Evolutionary conservation across 2,329 filamentous ascomycete genomes (phyloP).

Genomic region (Hypoxylon sp.): DNA sequence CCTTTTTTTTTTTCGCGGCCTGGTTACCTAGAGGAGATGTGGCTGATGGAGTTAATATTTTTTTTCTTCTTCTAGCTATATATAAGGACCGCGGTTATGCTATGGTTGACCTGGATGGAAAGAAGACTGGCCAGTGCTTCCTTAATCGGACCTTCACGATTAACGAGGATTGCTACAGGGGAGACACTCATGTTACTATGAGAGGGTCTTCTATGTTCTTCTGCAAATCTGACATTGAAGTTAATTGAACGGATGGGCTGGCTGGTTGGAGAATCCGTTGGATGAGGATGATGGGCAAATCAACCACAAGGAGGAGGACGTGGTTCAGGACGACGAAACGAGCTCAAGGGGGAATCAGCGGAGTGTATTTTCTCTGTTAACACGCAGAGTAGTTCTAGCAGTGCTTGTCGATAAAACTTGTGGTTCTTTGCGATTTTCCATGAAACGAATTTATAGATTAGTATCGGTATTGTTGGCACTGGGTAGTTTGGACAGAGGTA

Average conservation of each 20-base stretch:
- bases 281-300: not conserved
- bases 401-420: too few relatives aligned
- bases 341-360: not conserved
- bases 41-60: too few relatives aligned
- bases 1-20: not conserved
- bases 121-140: constrained; percentile 35
- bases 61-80: constrained; percentile 17
- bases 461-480: too few relatives aligned
- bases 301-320: not conserved
- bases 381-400: not conserved
- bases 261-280: not conserved
- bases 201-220: constrained; percentile 31
- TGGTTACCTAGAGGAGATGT: not conserved
- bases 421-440: too few relatives aligned
- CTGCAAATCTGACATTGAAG: constrained; percentile 11
- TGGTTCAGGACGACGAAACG: not conserved
- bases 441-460: too few relatives aligned
- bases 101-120: constrained; percentile 19
- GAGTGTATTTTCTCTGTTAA: not conserved
- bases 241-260: not conserved
- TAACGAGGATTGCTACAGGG: not conserved
- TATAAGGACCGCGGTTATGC: constrained; percentile 37
- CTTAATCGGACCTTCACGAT: constrained; percentile 7
- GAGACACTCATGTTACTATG: not conserved
- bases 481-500: too few relatives aligned